Evolutionary conservation across 2,329 filamentous ascomycete genomes (phyloP).

Genomic region (Bimuria novae-zelandiae): DNA sequence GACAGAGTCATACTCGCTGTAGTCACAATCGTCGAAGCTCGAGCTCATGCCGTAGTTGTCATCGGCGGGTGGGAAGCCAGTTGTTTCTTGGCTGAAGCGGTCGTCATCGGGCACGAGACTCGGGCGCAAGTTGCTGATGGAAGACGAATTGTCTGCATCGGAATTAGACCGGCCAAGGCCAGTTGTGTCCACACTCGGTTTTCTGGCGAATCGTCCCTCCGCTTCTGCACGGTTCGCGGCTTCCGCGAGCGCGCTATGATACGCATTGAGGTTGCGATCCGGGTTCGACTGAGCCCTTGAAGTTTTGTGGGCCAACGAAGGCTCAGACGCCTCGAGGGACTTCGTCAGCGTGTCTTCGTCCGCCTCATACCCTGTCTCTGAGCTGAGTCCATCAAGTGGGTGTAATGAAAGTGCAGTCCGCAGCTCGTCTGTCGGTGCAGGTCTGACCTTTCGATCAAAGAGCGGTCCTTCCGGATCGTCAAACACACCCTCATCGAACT

Average conservation of each 20-base stretch:
- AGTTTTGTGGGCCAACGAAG: slow-evolving; percentile 59
- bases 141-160: slow-evolving; percentile 42
- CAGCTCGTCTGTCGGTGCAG: slow-evolving; percentile 22
- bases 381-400: slow-evolving; percentile 17
- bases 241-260: slow-evolving; percentile 82
- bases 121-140: slow-evolving; percentile 42
- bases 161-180: slow-evolving; percentile 22
- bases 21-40: slow-evolving; percentile 55
- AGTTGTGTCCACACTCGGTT: slow-evolving; percentile 51
- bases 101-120: slow-evolving; percentile 57
- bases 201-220: slow-evolving; percentile 74
- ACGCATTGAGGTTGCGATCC: slow-evolving; percentile 64
- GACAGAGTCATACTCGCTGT: slow-evolving; percentile 58
- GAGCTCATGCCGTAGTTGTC: slow-evolving; percentile 42
- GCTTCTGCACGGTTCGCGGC: slow-evolving; percentile 78
- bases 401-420: slow-evolving; percentile 21
- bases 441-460: slow-evolving; percentile 55
- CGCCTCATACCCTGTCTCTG: slow-evolving; percentile 38
- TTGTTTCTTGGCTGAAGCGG: slow-evolving; percentile 53
- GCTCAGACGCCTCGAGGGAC: slow-evolving; percentile 38
- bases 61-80: slow-evolving; percentile 43
- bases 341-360: slow-evolving; percentile 38
- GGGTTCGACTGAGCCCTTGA: slow-evolving; percentile 41
- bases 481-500: slow-evolving; percentile 76
- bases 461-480: slow-evolving; percentile 57